phyloP scores from a whole-genome alignment of 2,329 filamentous ascomycete genomes.

The Trichophyton equinum region DNA sequence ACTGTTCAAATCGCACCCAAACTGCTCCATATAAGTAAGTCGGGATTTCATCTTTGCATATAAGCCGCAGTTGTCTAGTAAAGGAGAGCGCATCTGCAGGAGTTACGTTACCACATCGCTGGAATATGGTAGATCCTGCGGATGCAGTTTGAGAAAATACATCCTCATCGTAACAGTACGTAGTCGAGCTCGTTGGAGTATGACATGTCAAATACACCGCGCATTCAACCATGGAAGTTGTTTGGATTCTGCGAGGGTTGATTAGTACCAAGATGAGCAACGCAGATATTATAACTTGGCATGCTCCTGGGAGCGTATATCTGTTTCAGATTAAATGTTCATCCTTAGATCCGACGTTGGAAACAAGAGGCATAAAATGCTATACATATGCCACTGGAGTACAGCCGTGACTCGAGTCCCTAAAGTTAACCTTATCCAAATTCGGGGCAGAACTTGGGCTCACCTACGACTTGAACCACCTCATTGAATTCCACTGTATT shows the following conservation, averaged over 20 bases:
- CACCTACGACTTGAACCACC: neutral
- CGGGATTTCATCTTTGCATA: neutral
- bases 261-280: neutral
- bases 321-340: neutral
- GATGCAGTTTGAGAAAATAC: neutral
- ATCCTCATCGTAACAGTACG: neutral
- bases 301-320: neutral
- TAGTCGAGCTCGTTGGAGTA: neutral
- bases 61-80: neutral
- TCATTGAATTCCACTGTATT: neutral
- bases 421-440: neutral
- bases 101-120: neutral
- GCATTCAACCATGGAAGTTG: neutral
- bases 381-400: neutral
- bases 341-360: neutral
- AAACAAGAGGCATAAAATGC: neutral
- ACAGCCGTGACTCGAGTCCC: neutral
- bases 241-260: neutral
- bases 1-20: neutral
- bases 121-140: neutral
- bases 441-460: neutral
- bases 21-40: neutral
- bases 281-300: neutral
- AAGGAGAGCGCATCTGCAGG: neutral
- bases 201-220: neutral